A percentile compares a stretch with the other conserved stretches of the same genome.
phyloP scores from a whole-genome alignment of 2,329 filamentous ascomycete species.

The Dactylonectria estremocensis region DNA sequence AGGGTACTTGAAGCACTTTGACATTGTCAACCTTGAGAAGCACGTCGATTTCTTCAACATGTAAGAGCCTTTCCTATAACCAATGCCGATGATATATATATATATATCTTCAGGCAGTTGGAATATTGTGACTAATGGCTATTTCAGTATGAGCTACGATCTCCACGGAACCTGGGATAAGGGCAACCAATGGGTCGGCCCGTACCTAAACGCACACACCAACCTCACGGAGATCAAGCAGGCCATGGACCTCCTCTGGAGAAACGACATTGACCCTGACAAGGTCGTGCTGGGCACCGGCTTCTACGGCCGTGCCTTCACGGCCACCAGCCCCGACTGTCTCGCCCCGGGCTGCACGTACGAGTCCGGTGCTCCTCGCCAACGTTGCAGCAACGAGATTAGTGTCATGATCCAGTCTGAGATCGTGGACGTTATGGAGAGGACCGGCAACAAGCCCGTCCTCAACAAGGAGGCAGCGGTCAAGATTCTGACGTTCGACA shows the following conservation, averaged over 20 bases:
- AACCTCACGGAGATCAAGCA: slow-evolving; percentile 33
- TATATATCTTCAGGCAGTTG: no score
- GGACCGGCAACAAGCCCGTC: neutral
- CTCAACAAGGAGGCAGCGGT: slow-evolving; percentile 8
- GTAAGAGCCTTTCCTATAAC: no score
- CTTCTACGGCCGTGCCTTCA: slow-evolving; percentile 39
- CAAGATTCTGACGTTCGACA: slow-evolving; percentile 14
- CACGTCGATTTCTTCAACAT: slow-evolving; percentile 21
- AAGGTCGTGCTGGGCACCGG: slow-evolving; percentile 29
- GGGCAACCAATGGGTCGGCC: neutral
- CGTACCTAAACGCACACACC: slow-evolving; percentile 32
- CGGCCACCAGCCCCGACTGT: neutral
- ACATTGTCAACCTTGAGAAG: slow-evolving; percentile 37
- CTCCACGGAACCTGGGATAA: slow-evolving; percentile 31
- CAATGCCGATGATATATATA: no score
- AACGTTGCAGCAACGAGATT: neutral
- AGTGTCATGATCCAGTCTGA: neutral
- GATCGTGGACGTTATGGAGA: slow-evolving; percentile 9
- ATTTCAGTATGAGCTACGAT: slow-evolving; percentile 21
- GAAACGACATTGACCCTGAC: slow-evolving; percentile 16
- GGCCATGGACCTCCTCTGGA: slow-evolving; percentile 30
- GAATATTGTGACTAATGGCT: no score
- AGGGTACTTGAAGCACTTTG: slow-evolving; percentile 50
- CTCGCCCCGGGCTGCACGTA: slow-evolving; percentile 21
- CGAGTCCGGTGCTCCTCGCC: neutral